Percentiles rank a stretch among this genome's conserved stretches.
Evolutionary conservation across 768 basidiomycete species (phyloP).

Genomic region (Ramaria rubella): DNA sequence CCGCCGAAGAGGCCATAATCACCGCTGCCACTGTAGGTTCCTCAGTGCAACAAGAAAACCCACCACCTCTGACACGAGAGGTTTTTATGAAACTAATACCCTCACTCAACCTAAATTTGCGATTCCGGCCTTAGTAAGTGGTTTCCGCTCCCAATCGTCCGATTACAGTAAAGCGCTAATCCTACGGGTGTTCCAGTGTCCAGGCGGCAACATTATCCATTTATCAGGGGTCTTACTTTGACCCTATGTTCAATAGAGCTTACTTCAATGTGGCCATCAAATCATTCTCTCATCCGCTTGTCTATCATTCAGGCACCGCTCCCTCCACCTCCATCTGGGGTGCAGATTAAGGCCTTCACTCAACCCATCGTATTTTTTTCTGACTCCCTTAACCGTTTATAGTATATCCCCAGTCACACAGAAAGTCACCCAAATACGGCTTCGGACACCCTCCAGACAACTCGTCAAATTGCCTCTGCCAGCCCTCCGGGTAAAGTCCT

Average conservation of each 20-base stretch:
- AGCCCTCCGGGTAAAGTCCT: constrained; percentile 7
- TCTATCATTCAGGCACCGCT: constrained; percentile 67
- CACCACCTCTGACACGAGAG: too few relatives aligned
- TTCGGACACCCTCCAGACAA: constrained; percentile 68
- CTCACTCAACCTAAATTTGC: constrained; percentile 48
- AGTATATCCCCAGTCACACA: constrained; percentile 36
- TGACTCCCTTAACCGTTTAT: constrained; percentile 44
- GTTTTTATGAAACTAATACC: constrained; percentile 47
- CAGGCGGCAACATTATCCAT: constrained; percentile 67
- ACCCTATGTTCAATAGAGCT: constrained; percentile 57
- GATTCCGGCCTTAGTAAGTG: constrained; percentile 81
- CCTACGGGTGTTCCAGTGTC: constrained; percentile 37
- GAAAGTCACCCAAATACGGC: constrained; percentile 47
- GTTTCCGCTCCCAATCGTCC: neutral
- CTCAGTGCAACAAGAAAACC: too few relatives aligned
- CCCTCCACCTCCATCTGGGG: constrained; percentile 14
- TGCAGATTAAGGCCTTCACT: constrained; percentile 41
- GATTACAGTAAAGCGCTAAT: neutral
- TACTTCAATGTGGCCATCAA: constrained; percentile 56
- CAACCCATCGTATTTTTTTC: constrained; percentile 84
- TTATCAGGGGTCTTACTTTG: constrained; percentile 85
- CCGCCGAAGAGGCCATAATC: too few relatives aligned
- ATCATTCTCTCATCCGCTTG: constrained; percentile 33
- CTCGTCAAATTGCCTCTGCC: constrained; percentile 35
- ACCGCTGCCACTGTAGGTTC: too few relatives aligned